Conservation (phyloP, 495 filamentous ascomycete genomes). For the Pseudomonodictys pantanalensis region DNA sequence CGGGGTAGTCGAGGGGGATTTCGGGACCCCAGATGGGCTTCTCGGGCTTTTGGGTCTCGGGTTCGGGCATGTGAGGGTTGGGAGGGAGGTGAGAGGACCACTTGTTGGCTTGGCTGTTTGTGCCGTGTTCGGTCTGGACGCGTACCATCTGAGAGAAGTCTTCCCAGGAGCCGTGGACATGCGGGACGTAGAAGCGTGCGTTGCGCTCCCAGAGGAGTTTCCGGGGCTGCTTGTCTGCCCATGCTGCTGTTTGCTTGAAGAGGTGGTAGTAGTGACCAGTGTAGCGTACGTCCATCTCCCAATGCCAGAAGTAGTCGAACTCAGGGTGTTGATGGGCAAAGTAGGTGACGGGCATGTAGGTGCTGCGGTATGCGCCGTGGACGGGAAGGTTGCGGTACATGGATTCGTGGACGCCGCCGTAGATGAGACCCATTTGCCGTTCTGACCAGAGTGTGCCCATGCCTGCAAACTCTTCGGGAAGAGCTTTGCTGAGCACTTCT, state of each 20-base stretch:
- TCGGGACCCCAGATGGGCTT: conserved; percentile 84
- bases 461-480: conserved; percentile 84
- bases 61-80: conserved; percentile 27
- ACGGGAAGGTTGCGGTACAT: conserved; percentile 71
- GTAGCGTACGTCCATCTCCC: conserved; percentile 97
- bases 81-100: conserved; percentile 29
- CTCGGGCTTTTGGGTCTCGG: conserved; percentile 55
- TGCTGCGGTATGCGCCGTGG: conserved; percentile 85
- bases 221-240: conserved; percentile 79
- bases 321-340: conserved; percentile 88
- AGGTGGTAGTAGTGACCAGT: conserved; percentile 96
- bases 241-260: conserved; percentile 67
- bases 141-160: conserved; percentile 92
- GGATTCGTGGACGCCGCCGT: conserved; percentile 75
- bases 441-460: conserved; percentile 91
- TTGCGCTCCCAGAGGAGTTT: conserved; percentile 95
- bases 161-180: conserved; percentile 84
- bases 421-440: conserved; percentile 83
- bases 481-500: conserved; percentile 61
- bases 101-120: conserved; percentile 57
- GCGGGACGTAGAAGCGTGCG: conserved; percentile 84
- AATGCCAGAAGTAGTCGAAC: conserved; percentile 97
- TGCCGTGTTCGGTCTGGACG: conserved; percentile 82
- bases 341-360: conserved; percentile 90
- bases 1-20: conserved; percentile 55